These are phyloP conservation scores for Chaetomiaceae sp. DNA, from an alignment of 2,329 filamentous ascomycete genomes.

Conservation along the genomic window DNA sequence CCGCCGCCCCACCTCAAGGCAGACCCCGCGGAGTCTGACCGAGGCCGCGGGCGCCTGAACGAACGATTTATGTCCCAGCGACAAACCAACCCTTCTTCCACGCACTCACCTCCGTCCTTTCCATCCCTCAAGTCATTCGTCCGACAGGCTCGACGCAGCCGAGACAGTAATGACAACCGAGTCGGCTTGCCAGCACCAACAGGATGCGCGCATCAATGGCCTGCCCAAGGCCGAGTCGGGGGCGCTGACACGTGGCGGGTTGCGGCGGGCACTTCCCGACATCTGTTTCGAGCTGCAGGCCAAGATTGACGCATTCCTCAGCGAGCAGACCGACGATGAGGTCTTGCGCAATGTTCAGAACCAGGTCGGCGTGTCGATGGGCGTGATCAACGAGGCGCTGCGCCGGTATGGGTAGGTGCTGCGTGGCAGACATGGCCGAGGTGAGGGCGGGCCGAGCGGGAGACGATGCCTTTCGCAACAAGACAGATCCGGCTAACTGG, in stretches of 20 bases:
- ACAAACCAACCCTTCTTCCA: no score
- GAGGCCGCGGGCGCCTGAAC: no score
- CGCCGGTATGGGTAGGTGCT: slow-evolving; percentile 64
- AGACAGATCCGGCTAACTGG: slow-evolving; percentile 6
- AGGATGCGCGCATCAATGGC: slow-evolving; percentile 9
- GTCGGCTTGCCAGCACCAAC: neutral
- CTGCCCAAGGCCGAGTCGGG: neutral
- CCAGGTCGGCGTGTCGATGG: slow-evolving; percentile 69
- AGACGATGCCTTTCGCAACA: no score
- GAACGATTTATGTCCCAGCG: no score
- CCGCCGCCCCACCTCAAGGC: no score
- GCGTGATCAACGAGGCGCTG: slow-evolving; percentile 71
- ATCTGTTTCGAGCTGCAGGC: slow-evolving; percentile 51
- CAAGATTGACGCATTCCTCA: slow-evolving; percentile 63
- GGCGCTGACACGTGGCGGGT: neutral
- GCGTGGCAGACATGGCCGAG: slow-evolving; percentile 14
- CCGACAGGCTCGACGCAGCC: neutral
- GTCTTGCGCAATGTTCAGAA: slow-evolving; percentile 62
- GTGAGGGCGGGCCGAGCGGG: slow-evolving; percentile 16
- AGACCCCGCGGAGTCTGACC: no score
- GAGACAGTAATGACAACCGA: neutral
- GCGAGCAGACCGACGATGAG: slow-evolving; percentile 51
- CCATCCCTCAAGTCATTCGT: no score
- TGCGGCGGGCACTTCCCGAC: slow-evolving; percentile 32
- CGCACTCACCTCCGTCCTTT: neutral